Percentiles rank a stretch among this genome's conserved stretches.
phyloP scores from a whole-genome alignment of 75 land plant genomes.

The Picea sitchensis region DNA sequence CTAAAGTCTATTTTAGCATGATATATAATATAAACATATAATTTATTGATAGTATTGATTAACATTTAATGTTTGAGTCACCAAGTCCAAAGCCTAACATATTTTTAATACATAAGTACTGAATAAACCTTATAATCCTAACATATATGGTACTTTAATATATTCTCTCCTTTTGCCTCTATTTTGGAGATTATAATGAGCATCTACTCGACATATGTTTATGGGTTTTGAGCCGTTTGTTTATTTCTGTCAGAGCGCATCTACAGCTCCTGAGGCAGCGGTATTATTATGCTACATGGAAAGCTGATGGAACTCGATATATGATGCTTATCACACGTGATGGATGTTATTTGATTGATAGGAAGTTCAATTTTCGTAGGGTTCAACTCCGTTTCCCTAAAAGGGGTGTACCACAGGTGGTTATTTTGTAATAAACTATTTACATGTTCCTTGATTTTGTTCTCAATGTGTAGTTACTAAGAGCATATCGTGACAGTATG shows the following conservation, averaged over 20 bases:
- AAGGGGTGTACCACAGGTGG: slow-evolving; percentile 30
- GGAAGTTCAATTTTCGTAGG: slow-evolving; percentile 85
- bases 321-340: slow-evolving; percentile 90
- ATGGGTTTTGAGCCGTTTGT: not conserved
- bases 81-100: too few species aligned
- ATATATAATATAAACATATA: too few species aligned
- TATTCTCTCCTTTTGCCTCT: too few species aligned
- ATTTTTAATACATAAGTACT: too few species aligned
- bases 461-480: not conserved
- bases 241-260: slow-evolving; percentile 53
- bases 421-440: slow-evolving; percentile 18
- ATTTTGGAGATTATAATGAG: too few species aligned
- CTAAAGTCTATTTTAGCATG: too few species aligned
- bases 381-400: slow-evolving; percentile 84
- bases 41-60: too few species aligned
- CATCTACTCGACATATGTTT: not conserved
- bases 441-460: not conserved
- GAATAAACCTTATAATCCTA: too few species aligned
- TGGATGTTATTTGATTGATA: slow-evolving; percentile 93
- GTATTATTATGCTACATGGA: slow-evolving; percentile 99
- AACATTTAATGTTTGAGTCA: too few species aligned
- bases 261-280: slow-evolving; percentile 83
- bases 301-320: slow-evolving; percentile 99
- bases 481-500: not conserved
- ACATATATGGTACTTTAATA: too few species aligned